A percentile compares a stretch with the other conserved stretches of the same genome.
phyloP scores from a whole-genome alignment of 139 green algal species.

The Tetradesmus obliquus region DNA sequence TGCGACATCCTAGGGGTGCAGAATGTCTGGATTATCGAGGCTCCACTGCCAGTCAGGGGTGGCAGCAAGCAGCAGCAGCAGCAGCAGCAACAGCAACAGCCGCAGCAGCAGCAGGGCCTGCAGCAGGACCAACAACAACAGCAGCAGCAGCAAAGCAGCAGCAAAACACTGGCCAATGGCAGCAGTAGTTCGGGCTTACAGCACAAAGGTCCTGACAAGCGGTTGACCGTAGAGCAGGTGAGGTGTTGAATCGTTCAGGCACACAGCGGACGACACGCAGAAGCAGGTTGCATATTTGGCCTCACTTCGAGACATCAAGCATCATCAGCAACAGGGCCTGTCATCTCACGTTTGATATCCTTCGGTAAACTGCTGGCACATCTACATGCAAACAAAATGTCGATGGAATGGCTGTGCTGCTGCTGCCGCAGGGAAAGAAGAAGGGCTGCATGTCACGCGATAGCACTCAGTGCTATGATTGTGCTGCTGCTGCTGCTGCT shows the following conservation, averaged over 20 bases:
- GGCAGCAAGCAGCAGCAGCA: constrained; percentile 26
- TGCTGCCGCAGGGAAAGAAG: not conserved
- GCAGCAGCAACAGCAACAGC: constrained; percentile 21
- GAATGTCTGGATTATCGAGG: constrained; percentile 58
- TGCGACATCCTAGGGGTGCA: constrained; percentile 58
- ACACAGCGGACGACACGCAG: not conserved
- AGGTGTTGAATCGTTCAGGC: not conserved
- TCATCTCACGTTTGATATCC: not conserved
- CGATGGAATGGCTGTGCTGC: too few species aligned
- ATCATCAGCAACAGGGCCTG: not conserved
- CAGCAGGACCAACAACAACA: constrained; percentile 9
- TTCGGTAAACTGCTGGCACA: not conserved
- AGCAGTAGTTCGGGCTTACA: not conserved
- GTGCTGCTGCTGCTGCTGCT: not conserved
- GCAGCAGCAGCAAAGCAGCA: not conserved
- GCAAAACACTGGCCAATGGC: not conserved
- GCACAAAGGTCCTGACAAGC: not conserved
- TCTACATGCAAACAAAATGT: not conserved
- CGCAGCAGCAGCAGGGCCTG: constrained; percentile 12
- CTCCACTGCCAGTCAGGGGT: constrained; percentile 28
- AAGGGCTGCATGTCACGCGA: too few species aligned
- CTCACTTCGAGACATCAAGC: too few species aligned
- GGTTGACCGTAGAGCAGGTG: constrained; percentile 23
- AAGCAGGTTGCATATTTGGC: too few species aligned
- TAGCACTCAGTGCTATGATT: not conserved